Evolutionary conservation across 768 basidiomycete species (phyloP).

Genomic region (Leucocoprinus leucothites): DNA sequence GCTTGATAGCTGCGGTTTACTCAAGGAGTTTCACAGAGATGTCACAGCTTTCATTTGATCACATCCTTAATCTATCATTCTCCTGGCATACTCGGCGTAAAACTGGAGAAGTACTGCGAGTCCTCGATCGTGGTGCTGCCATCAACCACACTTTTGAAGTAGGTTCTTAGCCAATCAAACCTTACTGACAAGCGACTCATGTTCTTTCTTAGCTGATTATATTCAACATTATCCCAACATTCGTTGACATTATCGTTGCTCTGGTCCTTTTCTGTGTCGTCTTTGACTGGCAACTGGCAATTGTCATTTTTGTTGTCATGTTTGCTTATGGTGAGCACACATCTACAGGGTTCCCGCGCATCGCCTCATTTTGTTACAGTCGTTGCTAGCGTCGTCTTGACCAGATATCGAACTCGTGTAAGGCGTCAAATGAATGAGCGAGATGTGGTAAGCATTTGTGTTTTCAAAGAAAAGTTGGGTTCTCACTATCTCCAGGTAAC

Average conservation of each 20-base stretch:
- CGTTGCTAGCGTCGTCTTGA: conserved; percentile 56
- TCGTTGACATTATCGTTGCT: conserved; percentile 76
- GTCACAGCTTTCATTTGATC: conserved; percentile 83
- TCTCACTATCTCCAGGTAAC: conserved; percentile 44
- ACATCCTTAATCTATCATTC: conserved; percentile 82
- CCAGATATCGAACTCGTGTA: conserved; percentile 71
- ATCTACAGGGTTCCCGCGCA: conserved; percentile 17
- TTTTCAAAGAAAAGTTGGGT: not conserved
- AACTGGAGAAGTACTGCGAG: conserved; percentile 82
- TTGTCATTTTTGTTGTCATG: conserved; percentile 73
- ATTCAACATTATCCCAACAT: conserved; percentile 82
- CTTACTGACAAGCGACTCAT: not conserved
- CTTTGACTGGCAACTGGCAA: conserved; percentile 65
- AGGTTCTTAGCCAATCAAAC: conserved; percentile 8
- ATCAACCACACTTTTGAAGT: conserved; percentile 82
- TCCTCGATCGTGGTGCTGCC: conserved; percentile 79
- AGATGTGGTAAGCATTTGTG: conserved; percentile 52
- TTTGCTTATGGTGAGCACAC: conserved; percentile 59
- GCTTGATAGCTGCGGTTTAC: not conserved
- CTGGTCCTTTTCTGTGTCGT: conserved; percentile 58
- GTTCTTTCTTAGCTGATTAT: conserved; percentile 52
- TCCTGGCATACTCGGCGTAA: conserved; percentile 80
- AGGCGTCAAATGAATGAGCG: conserved; percentile 79
- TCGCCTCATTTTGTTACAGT: conserved; percentile 47
- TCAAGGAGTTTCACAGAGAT: conserved; percentile 50